Base-by-base conservation (phyloP, 169 alveolate genomes). In the Eimeria sp. region DNA sequence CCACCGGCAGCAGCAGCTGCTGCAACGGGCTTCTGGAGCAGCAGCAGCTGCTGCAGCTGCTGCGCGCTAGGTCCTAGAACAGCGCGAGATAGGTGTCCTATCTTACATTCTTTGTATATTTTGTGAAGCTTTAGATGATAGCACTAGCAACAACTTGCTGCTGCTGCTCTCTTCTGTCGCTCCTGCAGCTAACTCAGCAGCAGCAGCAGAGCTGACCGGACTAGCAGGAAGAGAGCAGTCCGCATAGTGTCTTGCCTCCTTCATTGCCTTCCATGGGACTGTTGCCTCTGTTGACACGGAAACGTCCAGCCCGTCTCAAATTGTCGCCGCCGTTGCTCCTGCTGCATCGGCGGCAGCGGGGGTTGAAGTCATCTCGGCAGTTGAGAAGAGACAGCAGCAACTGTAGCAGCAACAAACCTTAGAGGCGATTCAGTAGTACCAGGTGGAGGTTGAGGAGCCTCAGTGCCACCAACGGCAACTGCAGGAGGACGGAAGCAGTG, bases 1-100 rank as follows among this genome's bases (percentile, higher is more conserved):
- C 89, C 89, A 46, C 64, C 54, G 23, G 62, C 85, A 76, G 68
- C 89, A 49, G 89, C 89, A 52, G 30, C 89, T 0, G 66, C 89
- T 25, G 46, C 85, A 37, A 52, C 72, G 68, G 46, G 71, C 52
- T 54, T 46, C 49, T 27, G 6, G 33, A 25, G 13, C 62, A 46
- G n/a, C 9, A 11, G 80, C 23, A 25, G 80, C 80, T n/a, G 33
- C 74, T 56, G 72, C 30, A 3, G 76, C 90, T 30, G 68, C 54
- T 56, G 76, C 54, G 90, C 76, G 49, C 64, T 20, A 27, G 30
- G 72, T 11, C 54, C 72, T 8, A 56, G 46, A 49, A 62, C 40
- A 27, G 8, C 87, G 8, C 14, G 13, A 18, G 54, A 56, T 46
- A n/a, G 76, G 20, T 82, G 58, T 4, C 30, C 64, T 58, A 52